Evolutionary conservation across 805 yeast genomes (phyloP), one percentile per base, ranked within the genome.

Genomic region (Ascoidea rubescens): DNA sequence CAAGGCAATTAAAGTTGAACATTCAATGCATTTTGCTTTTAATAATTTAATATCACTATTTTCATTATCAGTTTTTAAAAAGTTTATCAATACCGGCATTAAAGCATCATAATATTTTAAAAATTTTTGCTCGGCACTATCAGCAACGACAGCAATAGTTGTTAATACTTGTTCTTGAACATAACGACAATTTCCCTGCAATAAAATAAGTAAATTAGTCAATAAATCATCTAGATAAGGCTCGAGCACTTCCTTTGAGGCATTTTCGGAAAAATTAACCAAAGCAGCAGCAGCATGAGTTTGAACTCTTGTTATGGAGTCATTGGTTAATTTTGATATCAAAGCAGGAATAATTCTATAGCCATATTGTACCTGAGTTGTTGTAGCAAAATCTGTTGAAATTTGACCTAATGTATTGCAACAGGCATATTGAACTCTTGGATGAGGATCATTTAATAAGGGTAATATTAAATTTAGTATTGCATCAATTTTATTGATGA

Each of bases 251-350:
- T 86, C 95, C 62, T 87, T 85, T 5, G 87, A 71, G 1, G 98
- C 96, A 57, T 85, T 88, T 67, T 93, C 99, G 45, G 91, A 79
- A 65, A 93, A 93, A 65, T 93, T 93, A 48, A 93, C 98, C 60
- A 91, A 73, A 0, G 99, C 99, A 51, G 99, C 99, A 47, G 99
- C 97, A 16, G 97, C 98, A 64, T 93, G 99, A 0, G 96, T 87
- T 70, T 91, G 98, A 31, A 93, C 99, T 62, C 98, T 75, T 50
- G 93, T 91, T 53, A 84, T 90, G 50, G 88, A 79, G 56, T 76
- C 76, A 55, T 75, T 73, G 2, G 83, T 80, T 51, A 93, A 75
- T 71, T 79, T 87, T 10, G 95, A 80, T 51, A 93, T 86, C 57
- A 93, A 74, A 1, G 95, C 95, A 5, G 98, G 98, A 52, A 93